Percentiles rank a stretch among this genome's conserved stretches.
phyloP scores from a whole-genome alignment of 192 early-diverging fungal genomes.

The Backusella parvicylindrica region DNA sequence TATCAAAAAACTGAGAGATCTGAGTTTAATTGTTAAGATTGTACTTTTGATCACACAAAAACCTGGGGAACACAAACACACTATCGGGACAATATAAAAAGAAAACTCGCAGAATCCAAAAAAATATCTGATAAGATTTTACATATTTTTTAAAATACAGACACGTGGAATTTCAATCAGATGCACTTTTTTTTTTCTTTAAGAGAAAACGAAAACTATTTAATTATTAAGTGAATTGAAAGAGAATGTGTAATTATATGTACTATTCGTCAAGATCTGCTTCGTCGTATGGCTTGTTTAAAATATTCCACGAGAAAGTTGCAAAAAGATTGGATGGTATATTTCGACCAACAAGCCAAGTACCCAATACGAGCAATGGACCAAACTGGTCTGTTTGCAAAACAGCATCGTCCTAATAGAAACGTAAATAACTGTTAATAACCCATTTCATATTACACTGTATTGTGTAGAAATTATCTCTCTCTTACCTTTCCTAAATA shows the following conservation, averaged over 20 bases:
- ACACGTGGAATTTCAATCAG: not conserved
- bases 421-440: not conserved
- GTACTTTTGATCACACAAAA: not conserved
- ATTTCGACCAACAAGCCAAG: slow-evolving; percentile 26
- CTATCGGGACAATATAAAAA: not conserved
- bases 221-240: not conserved
- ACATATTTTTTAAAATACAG: not conserved
- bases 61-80: not conserved
- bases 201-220: not conserved
- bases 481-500: slow-evolving; percentile 16
- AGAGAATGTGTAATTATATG: not conserved
- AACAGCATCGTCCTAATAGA: slow-evolving; percentile 8
- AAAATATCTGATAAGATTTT: not conserved
- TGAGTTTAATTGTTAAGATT: not conserved
- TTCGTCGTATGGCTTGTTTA: slow-evolving; percentile 7
- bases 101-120: not conserved
- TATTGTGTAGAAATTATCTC: not conserved
- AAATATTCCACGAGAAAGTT: slow-evolving; percentile 1
- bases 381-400: slow-evolving; percentile 21
- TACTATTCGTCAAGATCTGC: not conserved
- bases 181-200: not conserved
- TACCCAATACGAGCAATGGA: slow-evolving; percentile 19
- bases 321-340: slow-evolving; percentile 23
- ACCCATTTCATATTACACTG: not conserved
- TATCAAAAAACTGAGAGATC: not conserved